Conservation (phyloP, 1,284 basidiomycete species). For the Phellinidium pouzarii region DNA sequence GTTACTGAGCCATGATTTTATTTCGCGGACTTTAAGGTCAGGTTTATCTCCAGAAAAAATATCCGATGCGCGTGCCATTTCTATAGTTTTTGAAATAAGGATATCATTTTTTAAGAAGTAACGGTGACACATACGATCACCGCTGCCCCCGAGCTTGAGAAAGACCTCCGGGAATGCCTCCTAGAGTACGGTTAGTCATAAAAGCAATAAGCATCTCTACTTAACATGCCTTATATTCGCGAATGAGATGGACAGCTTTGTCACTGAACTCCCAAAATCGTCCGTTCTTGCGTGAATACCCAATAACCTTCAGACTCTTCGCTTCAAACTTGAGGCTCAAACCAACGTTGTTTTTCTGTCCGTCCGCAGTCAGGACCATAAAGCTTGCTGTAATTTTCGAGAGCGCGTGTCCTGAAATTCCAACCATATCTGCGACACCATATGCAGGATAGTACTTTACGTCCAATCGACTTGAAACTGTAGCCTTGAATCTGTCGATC, state of each 20-base stretch:
- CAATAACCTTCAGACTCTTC: constrained; percentile 92
- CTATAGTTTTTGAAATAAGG: constrained; percentile 31
- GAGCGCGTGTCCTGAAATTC: constrained; percentile 68
- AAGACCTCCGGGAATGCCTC: constrained; percentile 81
- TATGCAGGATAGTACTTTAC: constrained; percentile 73
- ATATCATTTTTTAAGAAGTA: neutral
- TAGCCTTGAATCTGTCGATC: constrained; percentile 66
- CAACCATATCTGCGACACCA: constrained; percentile 62
- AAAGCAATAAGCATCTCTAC: neutral
- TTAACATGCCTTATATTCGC: constrained; percentile 67
- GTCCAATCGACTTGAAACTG: constrained; percentile 51
- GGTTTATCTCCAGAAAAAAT: constrained; percentile 64
- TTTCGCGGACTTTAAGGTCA: constrained; percentile 67
- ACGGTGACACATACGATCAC: constrained; percentile 50
- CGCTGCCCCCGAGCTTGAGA: constrained; percentile 52
- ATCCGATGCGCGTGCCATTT: constrained; percentile 68
- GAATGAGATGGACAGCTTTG: constrained; percentile 75
- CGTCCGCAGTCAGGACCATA: constrained; percentile 72
- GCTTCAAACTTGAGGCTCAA: constrained; percentile 95
- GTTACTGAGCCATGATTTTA: constrained; percentile 81
- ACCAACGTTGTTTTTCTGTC: constrained; percentile 86
- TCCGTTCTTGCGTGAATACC: constrained; percentile 84
- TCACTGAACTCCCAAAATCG: constrained; percentile 93
- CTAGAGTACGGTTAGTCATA: constrained; percentile 30
- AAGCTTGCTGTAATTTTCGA: constrained; percentile 92